These are phyloP conservation scores for Naganishia vishniacii DNA, from an alignment of 768 basidiomycete species.

Conservation along the genomic window DNA sequence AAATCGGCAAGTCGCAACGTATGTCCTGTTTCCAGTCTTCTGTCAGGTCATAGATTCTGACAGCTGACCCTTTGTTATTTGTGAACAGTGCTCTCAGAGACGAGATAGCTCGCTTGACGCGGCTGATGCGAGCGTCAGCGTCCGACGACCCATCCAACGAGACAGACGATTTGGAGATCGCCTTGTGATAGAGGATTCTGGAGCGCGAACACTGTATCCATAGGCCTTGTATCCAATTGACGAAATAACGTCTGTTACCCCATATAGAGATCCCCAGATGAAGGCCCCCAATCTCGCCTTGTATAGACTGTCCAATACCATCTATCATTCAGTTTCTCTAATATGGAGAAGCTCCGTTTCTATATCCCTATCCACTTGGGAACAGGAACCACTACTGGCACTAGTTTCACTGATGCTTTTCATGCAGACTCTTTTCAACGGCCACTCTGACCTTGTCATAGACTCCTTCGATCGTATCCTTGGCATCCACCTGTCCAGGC, in stretches of 20 bases:
- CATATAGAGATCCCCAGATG: too few relatives aligned
- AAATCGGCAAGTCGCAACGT: conserved; percentile 32
- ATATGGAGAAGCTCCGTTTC: not conserved
- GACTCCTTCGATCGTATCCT: conserved; percentile 63
- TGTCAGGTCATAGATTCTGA: too few relatives aligned
- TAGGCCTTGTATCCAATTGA: too few relatives aligned
- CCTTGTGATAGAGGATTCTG: too few relatives aligned
- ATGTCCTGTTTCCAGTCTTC: conserved; percentile 28
- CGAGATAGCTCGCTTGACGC: conserved; percentile 33
- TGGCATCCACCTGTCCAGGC: conserved; percentile 48
- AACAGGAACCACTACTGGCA: not conserved
- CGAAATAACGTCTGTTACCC: too few relatives aligned
- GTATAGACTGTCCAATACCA: too few relatives aligned
- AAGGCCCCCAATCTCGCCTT: too few relatives aligned
- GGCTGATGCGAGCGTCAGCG: conserved; percentile 33
- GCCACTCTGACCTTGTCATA: conserved; percentile 58
- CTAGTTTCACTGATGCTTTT: conserved; percentile 11
- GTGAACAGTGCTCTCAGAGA: conserved; percentile 30
- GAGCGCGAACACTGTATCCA: too few relatives aligned
- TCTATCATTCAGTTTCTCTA: too few relatives aligned
- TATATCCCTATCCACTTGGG: not conserved
- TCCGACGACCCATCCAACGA: too few relatives aligned
- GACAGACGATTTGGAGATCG: too few relatives aligned
- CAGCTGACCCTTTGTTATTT: not conserved
- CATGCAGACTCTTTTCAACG: conserved; percentile 55